A percentile compares a stretch with the other conserved stretches of the same genome.
These are phyloP conservation scores for Debaryomyces tyrocola DNA, from an alignment of 805 yeast genomes.

Conservation along the genomic window DNA sequence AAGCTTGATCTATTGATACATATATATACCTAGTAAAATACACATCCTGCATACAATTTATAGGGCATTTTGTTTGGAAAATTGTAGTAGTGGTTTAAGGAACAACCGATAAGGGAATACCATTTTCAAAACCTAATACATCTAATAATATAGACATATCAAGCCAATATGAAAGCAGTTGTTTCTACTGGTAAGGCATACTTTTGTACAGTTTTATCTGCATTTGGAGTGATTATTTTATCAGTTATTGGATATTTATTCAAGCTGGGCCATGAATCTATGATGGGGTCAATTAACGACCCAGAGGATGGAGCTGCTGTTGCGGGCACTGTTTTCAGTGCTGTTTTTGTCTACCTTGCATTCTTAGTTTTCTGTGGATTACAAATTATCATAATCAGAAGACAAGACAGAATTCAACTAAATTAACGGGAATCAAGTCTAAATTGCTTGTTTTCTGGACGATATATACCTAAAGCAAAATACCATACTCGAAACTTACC, in stretches of 20 bases:
- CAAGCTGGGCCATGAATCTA: constrained; percentile 77
- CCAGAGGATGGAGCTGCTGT: constrained; percentile 95
- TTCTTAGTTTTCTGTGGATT: constrained; percentile 90
- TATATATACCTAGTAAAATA: neutral
- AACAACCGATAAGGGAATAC: neutral
- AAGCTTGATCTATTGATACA: too few species aligned
- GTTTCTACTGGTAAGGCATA: constrained; percentile 78
- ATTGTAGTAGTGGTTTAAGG: neutral
- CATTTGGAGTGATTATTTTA: constrained; percentile 86
- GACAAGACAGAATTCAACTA: constrained; percentile 62
- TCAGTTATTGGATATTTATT: constrained; percentile 83
- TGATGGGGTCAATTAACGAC: constrained; percentile 88
- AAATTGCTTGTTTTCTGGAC: neutral
- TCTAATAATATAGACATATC: neutral
- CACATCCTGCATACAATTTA: constrained; percentile 1
- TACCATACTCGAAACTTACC: too few species aligned
- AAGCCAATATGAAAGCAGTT: constrained; percentile 40
- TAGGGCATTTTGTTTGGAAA: neutral
- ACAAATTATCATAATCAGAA: constrained; percentile 66
- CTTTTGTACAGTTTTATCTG: constrained; percentile 91
- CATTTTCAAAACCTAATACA: neutral
- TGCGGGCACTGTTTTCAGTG: constrained; percentile 86
- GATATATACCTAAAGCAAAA: too few species aligned
- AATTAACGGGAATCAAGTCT: constrained; percentile 1
- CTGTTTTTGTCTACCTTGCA: constrained; percentile 76